Percentiles rank a stretch among this genome's conserved stretches.
These are phyloP conservation scores for Ogataea sp. DNA, from an alignment of 805 yeast genomes.

Conservation along the genomic window DNA sequence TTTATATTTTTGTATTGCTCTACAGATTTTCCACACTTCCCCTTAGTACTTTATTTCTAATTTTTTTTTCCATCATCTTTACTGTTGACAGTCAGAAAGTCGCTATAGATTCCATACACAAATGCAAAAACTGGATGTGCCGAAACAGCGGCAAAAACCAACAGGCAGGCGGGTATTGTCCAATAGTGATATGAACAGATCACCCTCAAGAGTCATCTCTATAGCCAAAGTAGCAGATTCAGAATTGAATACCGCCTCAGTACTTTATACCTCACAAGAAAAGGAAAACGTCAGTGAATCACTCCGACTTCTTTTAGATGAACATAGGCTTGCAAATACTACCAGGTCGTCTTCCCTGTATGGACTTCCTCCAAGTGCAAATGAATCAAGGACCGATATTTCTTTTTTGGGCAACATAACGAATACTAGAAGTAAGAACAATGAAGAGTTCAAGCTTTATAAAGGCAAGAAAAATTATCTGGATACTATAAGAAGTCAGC, in stretches of 20 bases:
- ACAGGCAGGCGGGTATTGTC: too few relatives aligned
- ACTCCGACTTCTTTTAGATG: neutral
- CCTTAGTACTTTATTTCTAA: neutral
- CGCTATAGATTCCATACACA: too few relatives aligned
- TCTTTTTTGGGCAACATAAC: neutral
- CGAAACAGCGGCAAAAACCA: neutral
- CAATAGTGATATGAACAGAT: neutral
- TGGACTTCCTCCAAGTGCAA: neutral
- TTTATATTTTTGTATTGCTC: too few relatives aligned
- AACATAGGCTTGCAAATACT: neutral
- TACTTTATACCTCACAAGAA: neutral
- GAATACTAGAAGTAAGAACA: neutral
- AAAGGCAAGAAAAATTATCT: neutral
- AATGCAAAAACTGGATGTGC: neutral
- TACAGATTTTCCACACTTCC: too few relatives aligned
- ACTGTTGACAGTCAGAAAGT: too few relatives aligned
- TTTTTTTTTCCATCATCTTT: too few relatives aligned
- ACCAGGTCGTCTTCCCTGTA: neutral
- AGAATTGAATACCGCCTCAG: neutral
- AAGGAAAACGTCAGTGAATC: neutral
- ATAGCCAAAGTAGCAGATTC: neutral
- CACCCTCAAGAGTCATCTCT: neutral
- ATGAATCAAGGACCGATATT: neutral
- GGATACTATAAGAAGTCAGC: neutral
- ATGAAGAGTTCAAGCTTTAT: neutral